Evolutionary conservation across 257 asterid species (phyloP), one percentile per base, ranked within the genome.

Genomic region (Solanum peruvianum): DNA sequence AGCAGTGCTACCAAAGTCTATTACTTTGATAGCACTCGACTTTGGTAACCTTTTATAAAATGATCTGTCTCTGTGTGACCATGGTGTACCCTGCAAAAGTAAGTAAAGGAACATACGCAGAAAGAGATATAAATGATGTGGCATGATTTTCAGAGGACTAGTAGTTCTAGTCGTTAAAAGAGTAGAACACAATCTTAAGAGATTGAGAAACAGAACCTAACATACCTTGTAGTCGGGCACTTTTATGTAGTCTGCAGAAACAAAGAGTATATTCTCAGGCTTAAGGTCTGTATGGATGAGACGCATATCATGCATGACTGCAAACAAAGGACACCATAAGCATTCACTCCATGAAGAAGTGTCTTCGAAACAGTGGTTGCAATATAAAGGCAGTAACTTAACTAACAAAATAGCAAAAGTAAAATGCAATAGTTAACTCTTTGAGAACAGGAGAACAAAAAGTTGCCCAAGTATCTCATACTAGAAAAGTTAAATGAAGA

Each of bases 241-340:
- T 85, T 89, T 92, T 75, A 92, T 86, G 87, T 87, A 92, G 12
- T 92, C 94, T 2, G 92, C 89, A 86, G 94, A 92, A 70, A 91
- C 92, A 87, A 92, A 91, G 44, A 92, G 91, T 86, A 92, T 92
- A 87, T 92, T 92, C 90, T 92, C 93, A 18, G 94, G 94, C 92
- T 92, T 92, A 91, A 92, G 85, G 49, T 92, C 94, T 9, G 94
- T 92, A 87, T 92, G 94, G 87, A 92, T 91, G 77, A 92, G 93
- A 75, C 90, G 93, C 93, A 92, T 88, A 80, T 89, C 94, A 86
- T 92, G 94, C 92, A 92, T 88, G 87, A 90, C 94, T 91, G 92
- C 8, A 47, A 85, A 85, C 86, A 84, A 58, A 64, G 82, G 70
- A 29, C 72, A 76, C 56, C 18, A 60, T 81, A 81, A 86, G 83